These are phyloP conservation scores for Pythium sp. DNA, from an alignment of 352 stramenopile genomes.

Conservation along the genomic window DNA sequence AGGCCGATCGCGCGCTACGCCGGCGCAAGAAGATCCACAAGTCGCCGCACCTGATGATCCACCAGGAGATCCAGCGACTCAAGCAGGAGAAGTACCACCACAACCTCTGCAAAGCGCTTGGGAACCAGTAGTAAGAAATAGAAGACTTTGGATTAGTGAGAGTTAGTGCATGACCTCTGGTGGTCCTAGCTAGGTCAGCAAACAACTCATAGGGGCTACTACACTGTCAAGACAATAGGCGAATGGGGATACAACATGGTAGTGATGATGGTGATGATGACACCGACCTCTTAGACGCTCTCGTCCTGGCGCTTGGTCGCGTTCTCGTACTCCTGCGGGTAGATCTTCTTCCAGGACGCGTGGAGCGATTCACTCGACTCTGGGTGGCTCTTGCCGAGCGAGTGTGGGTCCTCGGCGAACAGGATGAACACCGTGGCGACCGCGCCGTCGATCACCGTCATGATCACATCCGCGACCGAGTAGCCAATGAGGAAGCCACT, in stretches of 20 bases:
- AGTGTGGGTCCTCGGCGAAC: slow-evolving; percentile 50
- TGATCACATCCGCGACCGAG: slow-evolving; percentile 46
- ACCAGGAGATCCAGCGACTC: slow-evolving; percentile 48
- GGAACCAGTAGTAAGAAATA: background rate
- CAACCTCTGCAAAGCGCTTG: slow-evolving; percentile 11
- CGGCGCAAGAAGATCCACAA: slow-evolving; percentile 54
- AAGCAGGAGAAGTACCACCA: slow-evolving; percentile 40
- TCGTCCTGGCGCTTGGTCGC: slow-evolving; percentile 38
- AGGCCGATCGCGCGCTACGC: slow-evolving; percentile 48
- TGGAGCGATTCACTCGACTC: slow-evolving; percentile 39
- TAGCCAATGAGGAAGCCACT: slow-evolving; percentile 53
- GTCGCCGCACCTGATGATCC: slow-evolving; percentile 53
- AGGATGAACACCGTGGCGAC: slow-evolving; percentile 59
- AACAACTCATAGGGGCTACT: background rate
- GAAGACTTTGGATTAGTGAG: background rate
- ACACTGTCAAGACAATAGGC: background rate
- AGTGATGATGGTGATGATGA: background rate
- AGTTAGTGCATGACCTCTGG: background rate
- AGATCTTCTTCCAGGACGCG: slow-evolving; percentile 47
- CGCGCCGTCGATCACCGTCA: slow-evolving; percentile 44
- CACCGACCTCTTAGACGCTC: slow-evolving; percentile 13
- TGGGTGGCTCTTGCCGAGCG: slow-evolving; percentile 34
- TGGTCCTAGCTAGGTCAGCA: background rate
- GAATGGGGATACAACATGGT: background rate
- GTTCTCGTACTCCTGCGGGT: slow-evolving; percentile 42